Evolutionary conservation across 768 basidiomycete genomes (phyloP), one percentile per base, ranked within the genome.

Genomic region (Lanmaoa pseudosensibilis): DNA sequence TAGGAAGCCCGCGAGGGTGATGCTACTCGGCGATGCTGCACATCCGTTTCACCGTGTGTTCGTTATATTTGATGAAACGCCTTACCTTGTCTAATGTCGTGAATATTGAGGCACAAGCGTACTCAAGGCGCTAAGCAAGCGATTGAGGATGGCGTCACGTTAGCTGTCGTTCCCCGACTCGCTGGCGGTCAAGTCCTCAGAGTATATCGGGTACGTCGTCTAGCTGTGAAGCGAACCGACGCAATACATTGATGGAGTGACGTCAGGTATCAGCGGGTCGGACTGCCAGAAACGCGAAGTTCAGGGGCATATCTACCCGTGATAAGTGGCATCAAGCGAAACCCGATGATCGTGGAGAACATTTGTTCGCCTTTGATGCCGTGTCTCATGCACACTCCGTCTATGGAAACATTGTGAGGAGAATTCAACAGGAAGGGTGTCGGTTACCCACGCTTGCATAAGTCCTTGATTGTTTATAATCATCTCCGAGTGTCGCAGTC

Each of bases 391-490:
- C 8, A 19, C 4, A 18, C 39, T 41, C 61, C 63, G 59, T 43
- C 5, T 62, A 46, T 34, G 58, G 48, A 9, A 23, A 37, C 12
- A 21, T 50, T 15, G 47, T 48, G 16, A 56, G 39, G 43, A 34
- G 36, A 43, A 61, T 62, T 12, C 21, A 19, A 54, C 41, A 56
- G 38, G 53, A 63, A 10, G 59, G 61, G 3, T 65, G 71, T 51
- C 46, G n/a, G n/a, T 37, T 55, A 33, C 68, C 61, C 19, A 34
- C 36, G 30, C 16, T 37, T 15, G n/a, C 34, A 3, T 3, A 13
- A 25, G n/a, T 36, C 18, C 34, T 25, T 23, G 11, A 19, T 15
- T 25, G 32, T 27, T 36, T 15, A 16, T 4, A 16, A 43, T 44
- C 37, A 12, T 34, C 15, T 30, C 44, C 45, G 32, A 34, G 5